Evolutionary conservation across 805 yeast genomes (phyloP).

Genomic region (Yamadazyma sp.): DNA sequence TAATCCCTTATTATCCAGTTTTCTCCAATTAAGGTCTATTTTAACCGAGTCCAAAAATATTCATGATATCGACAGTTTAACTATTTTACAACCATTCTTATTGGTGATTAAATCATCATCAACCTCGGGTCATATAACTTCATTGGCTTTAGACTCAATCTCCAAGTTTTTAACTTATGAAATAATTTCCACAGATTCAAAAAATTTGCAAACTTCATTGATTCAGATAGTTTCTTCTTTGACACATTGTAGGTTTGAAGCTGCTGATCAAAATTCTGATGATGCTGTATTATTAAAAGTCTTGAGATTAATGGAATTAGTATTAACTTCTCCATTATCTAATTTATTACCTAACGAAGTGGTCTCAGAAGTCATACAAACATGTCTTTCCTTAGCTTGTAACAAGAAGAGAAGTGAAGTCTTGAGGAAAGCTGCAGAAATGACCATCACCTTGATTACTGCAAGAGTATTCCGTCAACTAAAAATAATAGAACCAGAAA

Average conservation of each 20-base stretch:
- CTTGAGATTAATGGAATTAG: slow-evolving; percentile 62
- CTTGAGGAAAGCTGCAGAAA: slow-evolving; percentile 83
- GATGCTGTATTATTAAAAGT: slow-evolving; percentile 88
- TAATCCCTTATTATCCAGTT: slow-evolving; percentile 71
- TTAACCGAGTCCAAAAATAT: slow-evolving; percentile 53
- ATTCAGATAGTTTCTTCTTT: slow-evolving; percentile 70
- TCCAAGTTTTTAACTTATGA: slow-evolving; percentile 69
- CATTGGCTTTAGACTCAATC: slow-evolving; percentile 73
- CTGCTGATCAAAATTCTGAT: slow-evolving; percentile 87
- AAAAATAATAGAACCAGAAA: slow-evolving; percentile 49
- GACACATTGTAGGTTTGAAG: slow-evolving; percentile 94
- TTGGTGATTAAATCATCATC: slow-evolving; percentile 78
- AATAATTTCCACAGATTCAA: slow-evolving; percentile 55
- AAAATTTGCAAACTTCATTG: slow-evolving; percentile 54
- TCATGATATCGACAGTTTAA: slow-evolving; percentile 61
- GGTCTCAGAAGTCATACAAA: slow-evolving; percentile 84
- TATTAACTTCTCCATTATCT: slow-evolving; percentile 65
- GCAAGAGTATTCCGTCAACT: slow-evolving; percentile 64
- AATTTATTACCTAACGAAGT: slow-evolving; percentile 73
- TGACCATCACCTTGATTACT: slow-evolving; percentile 69
- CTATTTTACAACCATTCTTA: slow-evolving; percentile 82
- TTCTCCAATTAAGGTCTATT: slow-evolving; percentile 73
- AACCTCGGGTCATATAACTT: slow-evolving; percentile 83
- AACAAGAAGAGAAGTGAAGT: slow-evolving; percentile 90
- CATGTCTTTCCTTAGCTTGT: slow-evolving; percentile 87